phyloP scores from a whole-genome alignment of 108 stramenopile species.

The Nitzschia palea region DNA sequence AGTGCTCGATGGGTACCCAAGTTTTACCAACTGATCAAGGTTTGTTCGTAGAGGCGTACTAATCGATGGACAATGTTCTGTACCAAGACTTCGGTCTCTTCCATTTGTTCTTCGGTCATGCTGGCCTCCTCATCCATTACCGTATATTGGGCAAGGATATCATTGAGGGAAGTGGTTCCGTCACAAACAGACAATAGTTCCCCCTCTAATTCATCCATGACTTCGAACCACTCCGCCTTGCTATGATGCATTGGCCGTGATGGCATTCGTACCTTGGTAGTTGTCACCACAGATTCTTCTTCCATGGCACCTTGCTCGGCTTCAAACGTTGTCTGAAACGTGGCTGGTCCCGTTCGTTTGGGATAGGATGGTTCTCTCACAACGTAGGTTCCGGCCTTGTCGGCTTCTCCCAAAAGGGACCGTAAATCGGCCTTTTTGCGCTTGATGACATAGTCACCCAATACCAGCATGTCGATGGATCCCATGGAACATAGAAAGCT shows the following conservation, averaged over 20 bases:
- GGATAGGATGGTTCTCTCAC: constrained; percentile 60
- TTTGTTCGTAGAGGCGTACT: constrained; percentile 75
- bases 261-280: constrained; percentile 77
- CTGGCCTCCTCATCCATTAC: constrained; percentile 47
- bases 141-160: constrained; percentile 72
- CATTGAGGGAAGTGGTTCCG: constrained; percentile 68
- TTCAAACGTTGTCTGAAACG: constrained; percentile 59
- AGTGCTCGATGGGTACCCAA: neutral
- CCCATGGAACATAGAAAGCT: constrained; percentile 88
- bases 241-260: constrained; percentile 74
- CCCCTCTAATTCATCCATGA: constrained; percentile 84
- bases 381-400: constrained; percentile 36
- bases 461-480: constrained; percentile 79
- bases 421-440: constrained; percentile 68
- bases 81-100: constrained; percentile 54
- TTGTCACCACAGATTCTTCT: constrained; percentile 38
- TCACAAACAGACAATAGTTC: constrained; percentile 75
- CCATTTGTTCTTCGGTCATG: constrained; percentile 37
- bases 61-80: constrained; percentile 72
- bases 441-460: constrained; percentile 83
- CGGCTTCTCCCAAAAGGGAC: constrained; percentile 62
- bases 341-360: constrained; percentile 54
- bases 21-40: constrained; percentile 76
- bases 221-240: constrained; percentile 69
- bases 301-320: constrained; percentile 34